Conservation (phyloP, 306 rosid genomes). For the Geum urbanum region DNA sequence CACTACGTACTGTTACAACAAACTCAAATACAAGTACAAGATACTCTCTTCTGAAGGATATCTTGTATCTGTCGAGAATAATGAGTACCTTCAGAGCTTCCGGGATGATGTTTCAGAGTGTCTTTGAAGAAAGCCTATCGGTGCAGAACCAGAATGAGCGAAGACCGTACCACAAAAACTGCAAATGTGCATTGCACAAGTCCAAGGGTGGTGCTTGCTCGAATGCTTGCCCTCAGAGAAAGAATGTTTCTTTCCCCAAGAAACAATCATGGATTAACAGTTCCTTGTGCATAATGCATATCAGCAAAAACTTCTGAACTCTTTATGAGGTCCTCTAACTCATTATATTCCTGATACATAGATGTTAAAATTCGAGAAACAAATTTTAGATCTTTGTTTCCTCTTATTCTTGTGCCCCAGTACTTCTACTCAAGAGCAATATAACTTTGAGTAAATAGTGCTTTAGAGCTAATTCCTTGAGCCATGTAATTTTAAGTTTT, state of each 20-base stretch:
- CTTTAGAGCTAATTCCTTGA: background rate
- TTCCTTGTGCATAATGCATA: constrained; percentile 1
- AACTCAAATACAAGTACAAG: background rate
- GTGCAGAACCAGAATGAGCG: constrained; percentile 40
- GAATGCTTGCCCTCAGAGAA: background rate
- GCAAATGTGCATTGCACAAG: constrained; percentile 27
- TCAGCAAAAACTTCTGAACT: background rate
- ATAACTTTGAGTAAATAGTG: background rate
- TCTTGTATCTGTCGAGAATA: background rate
- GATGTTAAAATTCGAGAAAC: background rate
- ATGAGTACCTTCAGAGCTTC: constrained; percentile 39
- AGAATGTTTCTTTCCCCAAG: constrained; percentile 29
- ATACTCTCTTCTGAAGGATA: background rate
- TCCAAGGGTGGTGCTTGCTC: background rate
- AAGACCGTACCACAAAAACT: constrained; percentile 55
- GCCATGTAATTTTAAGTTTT: background rate
- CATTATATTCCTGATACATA: background rate
- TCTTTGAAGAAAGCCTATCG: constrained; percentile 49
- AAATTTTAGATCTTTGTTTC: background rate
- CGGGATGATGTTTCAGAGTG: constrained; percentile 34
- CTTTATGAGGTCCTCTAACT: background rate
- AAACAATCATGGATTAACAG: background rate
- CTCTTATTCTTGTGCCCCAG: background rate
- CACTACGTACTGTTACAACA: background rate
- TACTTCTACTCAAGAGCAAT: background rate